Evolutionary conservation across 2,329 filamentous ascomycete genomes (phyloP).

Genomic region (Diaporthe sp.): DNA sequence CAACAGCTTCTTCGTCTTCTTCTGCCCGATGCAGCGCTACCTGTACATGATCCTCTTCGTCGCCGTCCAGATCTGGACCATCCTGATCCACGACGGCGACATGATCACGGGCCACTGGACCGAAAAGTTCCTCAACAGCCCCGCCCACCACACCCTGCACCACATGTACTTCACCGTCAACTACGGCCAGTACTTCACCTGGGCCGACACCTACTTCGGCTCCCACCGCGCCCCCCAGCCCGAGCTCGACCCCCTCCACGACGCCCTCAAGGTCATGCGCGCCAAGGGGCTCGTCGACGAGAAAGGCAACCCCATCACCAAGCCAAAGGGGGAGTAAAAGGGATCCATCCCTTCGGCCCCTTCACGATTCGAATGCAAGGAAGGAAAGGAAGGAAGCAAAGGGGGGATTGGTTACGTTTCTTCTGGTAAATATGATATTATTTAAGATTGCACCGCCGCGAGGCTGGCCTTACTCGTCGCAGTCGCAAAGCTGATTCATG

Average conservation of each 20-base stretch:
- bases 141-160: constrained; percentile 62
- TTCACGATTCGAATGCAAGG: background rate
- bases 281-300: constrained; percentile 60
- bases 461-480: constrained; percentile 21
- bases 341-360: background rate
- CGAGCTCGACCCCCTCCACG: constrained; percentile 59
- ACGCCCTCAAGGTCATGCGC: constrained; percentile 59
- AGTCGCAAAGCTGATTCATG: constrained; percentile 15
- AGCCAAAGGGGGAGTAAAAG: constrained; percentile 47
- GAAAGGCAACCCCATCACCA: constrained; percentile 54
- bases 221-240: constrained; percentile 60
- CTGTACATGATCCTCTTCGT: constrained; percentile 60
- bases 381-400: too few relatives aligned
- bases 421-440: constrained; percentile 21
- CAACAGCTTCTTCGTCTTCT: constrained; percentile 56
- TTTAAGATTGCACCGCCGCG: constrained; percentile 17
- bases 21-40: constrained; percentile 61
- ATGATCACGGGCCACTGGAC: constrained; percentile 62
- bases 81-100: constrained; percentile 64
- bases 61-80: constrained; percentile 62
- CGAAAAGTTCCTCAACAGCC: constrained; percentile 62
- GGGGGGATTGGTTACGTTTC: background rate
- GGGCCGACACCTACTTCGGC: constrained; percentile 60
- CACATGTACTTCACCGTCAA: constrained; percentile 65
- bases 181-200: constrained; percentile 64